Evolutionary conservation across 2,329 filamentous ascomycete genomes (phyloP).

Genomic region (Fusarium metavorans): DNA sequence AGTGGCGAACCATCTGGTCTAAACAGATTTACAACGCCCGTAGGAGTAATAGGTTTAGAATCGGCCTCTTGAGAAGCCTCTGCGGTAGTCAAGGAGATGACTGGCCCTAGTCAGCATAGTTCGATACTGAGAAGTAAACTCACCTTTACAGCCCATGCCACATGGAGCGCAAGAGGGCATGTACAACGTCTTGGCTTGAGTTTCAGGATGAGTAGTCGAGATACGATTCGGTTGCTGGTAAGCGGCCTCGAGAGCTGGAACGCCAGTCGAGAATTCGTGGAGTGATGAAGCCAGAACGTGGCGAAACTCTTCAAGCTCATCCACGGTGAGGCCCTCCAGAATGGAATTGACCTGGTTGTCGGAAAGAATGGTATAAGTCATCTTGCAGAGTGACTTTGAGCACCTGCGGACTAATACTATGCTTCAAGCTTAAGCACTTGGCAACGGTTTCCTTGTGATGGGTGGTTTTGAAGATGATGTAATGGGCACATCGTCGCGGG

Average conservation of each 20-base stretch:
- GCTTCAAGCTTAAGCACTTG: neutral
- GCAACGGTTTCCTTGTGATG: neutral
- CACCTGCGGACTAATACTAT: neutral
- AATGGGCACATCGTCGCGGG: constrained; percentile 25
- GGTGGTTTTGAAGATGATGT: constrained; percentile 37
- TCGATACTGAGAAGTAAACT: neutral
- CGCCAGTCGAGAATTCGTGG: constrained; percentile 71
- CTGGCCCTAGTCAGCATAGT: constrained; percentile 50
- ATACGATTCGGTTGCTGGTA: constrained; percentile 69
- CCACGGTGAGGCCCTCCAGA: constrained; percentile 63
- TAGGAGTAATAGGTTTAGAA: constrained; percentile 60
- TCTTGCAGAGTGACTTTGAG: constrained; percentile 41
- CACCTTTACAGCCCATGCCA: constrained; percentile 77
- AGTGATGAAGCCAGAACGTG: constrained; percentile 63
- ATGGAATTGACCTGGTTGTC: constrained; percentile 67
- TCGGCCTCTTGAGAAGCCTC: constrained; percentile 44
- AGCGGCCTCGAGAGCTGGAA: constrained; percentile 57
- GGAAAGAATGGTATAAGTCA: constrained; percentile 70
- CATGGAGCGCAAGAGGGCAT: constrained; percentile 77
- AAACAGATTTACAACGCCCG: constrained; percentile 78
- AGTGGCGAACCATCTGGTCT: constrained; percentile 69
- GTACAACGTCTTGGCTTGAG: constrained; percentile 73
- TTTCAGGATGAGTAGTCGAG: constrained; percentile 59
- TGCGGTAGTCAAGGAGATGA: constrained; percentile 71
- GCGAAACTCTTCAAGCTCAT: constrained; percentile 67